A percentile compares a stretch with the other conserved stretches of the same genome.
These are phyloP conservation scores for Russula sp. DNA, from an alignment of 768 basidiomycete species.

Conservation along the genomic window DNA sequence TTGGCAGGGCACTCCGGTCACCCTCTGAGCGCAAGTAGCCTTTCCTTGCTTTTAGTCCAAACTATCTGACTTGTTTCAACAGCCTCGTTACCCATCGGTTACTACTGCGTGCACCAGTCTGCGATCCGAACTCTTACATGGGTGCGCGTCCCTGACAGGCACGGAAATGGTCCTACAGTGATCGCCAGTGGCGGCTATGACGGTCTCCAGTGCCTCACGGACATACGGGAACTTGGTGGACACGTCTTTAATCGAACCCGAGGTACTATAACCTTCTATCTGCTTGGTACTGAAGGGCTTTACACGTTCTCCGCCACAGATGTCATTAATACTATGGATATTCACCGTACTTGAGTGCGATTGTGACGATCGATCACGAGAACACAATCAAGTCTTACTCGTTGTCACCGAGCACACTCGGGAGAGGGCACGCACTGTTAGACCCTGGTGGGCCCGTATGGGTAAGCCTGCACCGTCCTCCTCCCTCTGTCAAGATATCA, in stretches of 20 bases:
- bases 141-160: slow-evolving; percentile 63
- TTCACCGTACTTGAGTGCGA: slow-evolving; percentile 64
- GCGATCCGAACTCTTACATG: slow-evolving; percentile 75
- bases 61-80: not conserved
- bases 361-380: slow-evolving; percentile 79
- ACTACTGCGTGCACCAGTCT: slow-evolving; percentile 71
- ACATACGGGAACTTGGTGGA: slow-evolving; percentile 67
- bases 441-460: slow-evolving; percentile 80
- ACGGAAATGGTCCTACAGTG: slow-evolving; percentile 60
- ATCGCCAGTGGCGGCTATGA: slow-evolving; percentile 80
- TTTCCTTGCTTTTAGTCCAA: not conserved
- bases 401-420: slow-evolving; percentile 67
- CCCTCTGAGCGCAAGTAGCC: slow-evolving; percentile 14
- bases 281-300: slow-evolving; percentile 4
- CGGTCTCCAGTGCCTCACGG: slow-evolving; percentile 70
- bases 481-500: not conserved
- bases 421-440: slow-evolving; percentile 65
- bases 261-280: slow-evolving; percentile 44
- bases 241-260: slow-evolving; percentile 74
- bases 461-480: slow-evolving; percentile 49
- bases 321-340: slow-evolving; percentile 65
- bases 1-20: slow-evolving; percentile 36
- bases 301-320: slow-evolving; percentile 43
- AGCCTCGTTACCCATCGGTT: slow-evolving; percentile 64
- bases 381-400: slow-evolving; percentile 75